Evolutionary conservation across 2,329 filamentous ascomycete species (phyloP).

Genomic region (Exophiala sp.): DNA sequence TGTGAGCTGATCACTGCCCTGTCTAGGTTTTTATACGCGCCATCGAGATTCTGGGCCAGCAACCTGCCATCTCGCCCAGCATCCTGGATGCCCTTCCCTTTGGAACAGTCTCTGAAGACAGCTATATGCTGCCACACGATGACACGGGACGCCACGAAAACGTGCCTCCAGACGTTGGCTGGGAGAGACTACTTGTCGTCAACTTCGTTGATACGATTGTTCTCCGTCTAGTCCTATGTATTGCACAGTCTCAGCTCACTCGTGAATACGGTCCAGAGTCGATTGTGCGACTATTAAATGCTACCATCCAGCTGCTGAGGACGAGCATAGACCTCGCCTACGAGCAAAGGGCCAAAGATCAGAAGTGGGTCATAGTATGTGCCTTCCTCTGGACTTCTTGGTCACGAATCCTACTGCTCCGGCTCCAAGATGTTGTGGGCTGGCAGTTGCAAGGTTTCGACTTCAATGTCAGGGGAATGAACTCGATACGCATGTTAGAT

Average conservation of each 20-base stretch:
- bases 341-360: neutral
- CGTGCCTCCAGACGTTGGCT: neutral
- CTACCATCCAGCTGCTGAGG: constrained; percentile 1
- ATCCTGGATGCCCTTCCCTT: constrained; percentile 4
- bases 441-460: constrained; percentile 68
- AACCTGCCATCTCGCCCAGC: neutral
- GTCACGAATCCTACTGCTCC: constrained; percentile 1
- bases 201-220: constrained; percentile 6
- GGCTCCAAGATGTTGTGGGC: constrained; percentile 69
- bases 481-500: constrained; percentile 1
- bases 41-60: constrained; percentile 1
- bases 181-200: constrained; percentile 2
- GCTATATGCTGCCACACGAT: neutral
- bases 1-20: neutral
- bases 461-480: constrained; percentile 22
- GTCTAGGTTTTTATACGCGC: neutral
- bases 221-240: constrained; percentile 4
- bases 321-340: neutral
- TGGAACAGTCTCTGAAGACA: neutral
- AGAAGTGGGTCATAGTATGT: constrained; percentile 1
- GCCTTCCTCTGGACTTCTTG: constrained; percentile 10
- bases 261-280: neutral
- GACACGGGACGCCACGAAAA: neutral
- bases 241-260: neutral
- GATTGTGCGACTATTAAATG: constrained; percentile 1